phyloP scores from a whole-genome alignment of 306 rosid species.

The Acacia crassicarpa region DNA sequence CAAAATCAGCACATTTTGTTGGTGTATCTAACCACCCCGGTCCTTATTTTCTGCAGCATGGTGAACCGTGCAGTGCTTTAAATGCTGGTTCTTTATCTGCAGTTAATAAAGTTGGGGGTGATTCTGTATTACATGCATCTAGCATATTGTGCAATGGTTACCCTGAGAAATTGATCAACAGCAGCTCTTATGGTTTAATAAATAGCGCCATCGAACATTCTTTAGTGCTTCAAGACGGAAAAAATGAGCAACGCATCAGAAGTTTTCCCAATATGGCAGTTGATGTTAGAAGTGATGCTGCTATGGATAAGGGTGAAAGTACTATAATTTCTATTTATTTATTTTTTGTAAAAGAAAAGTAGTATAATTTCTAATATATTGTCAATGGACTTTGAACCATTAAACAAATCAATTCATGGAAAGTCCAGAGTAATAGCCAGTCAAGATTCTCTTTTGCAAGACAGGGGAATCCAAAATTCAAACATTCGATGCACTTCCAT shows the following conservation, averaged over 20 bases:
- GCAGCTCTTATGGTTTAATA: constrained; percentile 44
- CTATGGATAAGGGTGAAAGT: constrained; percentile 75
- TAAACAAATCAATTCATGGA: constrained; percentile 66
- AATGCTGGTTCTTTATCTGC: constrained; percentile 45
- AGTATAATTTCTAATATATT: constrained; percentile 91
- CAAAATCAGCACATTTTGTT: constrained; percentile 38
- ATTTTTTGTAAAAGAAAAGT: constrained; percentile 27
- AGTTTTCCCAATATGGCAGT: constrained; percentile 47
- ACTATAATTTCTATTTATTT: background rate
- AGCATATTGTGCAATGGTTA: constrained; percentile 47
- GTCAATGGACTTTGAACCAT: constrained; percentile 66
- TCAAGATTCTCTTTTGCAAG: constrained; percentile 92
- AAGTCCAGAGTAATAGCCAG: constrained; percentile 68
- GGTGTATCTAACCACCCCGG: constrained; percentile 41
- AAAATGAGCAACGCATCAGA: constrained; percentile 43
- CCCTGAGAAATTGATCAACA: constrained; percentile 46
- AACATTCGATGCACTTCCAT: constrained; percentile 51
- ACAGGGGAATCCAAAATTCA: constrained; percentile 64
- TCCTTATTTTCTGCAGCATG: constrained; percentile 37
- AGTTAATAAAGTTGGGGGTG: constrained; percentile 43
- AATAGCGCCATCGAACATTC: constrained; percentile 32
- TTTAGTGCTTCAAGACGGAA: constrained; percentile 48
- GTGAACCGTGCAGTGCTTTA: constrained; percentile 41
- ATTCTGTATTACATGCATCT: constrained; percentile 42
- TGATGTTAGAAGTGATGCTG: constrained; percentile 41